These are phyloP conservation scores for Lichtheimia ramosa DNA, from an alignment of 371 early-diverging fungal species.

Conservation along the genomic window DNA sequence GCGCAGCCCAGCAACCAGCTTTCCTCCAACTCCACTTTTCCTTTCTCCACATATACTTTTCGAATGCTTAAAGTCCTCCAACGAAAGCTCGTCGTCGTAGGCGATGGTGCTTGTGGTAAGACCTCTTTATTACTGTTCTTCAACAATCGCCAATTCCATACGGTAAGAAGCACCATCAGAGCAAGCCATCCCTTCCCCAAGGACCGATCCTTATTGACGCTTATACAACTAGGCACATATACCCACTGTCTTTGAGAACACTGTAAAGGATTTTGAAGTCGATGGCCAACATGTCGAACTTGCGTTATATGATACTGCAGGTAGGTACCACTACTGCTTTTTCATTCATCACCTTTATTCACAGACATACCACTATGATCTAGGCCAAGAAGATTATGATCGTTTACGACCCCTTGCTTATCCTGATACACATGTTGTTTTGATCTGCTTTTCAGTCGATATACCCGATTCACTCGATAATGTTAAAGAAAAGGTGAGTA, in stretches of 20 bases:
- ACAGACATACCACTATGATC: not conserved
- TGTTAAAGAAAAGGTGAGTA: conserved; percentile 40
- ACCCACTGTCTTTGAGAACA: conserved; percentile 82
- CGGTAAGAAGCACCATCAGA: not conserved
- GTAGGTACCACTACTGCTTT: conserved; percentile 35
- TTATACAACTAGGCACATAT: conserved; percentile 19
- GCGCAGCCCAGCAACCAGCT: not conserved
- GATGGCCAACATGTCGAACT: conserved; percentile 74
- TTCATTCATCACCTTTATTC: not conserved
- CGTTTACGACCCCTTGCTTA: conserved; percentile 56
- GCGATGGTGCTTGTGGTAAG: conserved; percentile 67
- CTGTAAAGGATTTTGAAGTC: conserved; percentile 72
- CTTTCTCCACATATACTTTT: not conserved
- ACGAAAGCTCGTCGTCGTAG: conserved; percentile 64
- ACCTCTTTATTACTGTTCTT: conserved; percentile 40
- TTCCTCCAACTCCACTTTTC: not conserved
- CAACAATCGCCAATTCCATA: not conserved
- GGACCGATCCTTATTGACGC: not conserved
- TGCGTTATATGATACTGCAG: conserved; percentile 87
- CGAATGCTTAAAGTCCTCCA: conserved; percentile 31
- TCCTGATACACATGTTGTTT: conserved; percentile 46
- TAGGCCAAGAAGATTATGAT: conserved; percentile 60
- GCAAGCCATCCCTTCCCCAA: not conserved
- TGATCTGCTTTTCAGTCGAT: conserved; percentile 61
- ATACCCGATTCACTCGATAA: conserved; percentile 59